Conservation (phyloP, 2,329 filamentous ascomycete genomes). For the Epichloe glyceriae region DNA sequence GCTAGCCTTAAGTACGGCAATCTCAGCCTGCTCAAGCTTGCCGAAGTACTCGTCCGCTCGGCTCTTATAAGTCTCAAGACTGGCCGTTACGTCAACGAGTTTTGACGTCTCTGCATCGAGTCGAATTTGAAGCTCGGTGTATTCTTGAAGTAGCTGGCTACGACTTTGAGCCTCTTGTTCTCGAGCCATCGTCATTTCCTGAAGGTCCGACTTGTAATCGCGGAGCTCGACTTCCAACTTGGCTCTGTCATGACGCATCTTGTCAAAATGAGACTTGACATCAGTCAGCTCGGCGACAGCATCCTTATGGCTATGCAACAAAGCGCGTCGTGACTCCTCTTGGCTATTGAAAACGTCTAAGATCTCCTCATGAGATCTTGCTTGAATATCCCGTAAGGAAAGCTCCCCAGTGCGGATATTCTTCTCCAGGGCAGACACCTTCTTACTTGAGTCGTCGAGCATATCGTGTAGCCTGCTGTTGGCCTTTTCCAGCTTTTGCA, state of each 20-base stretch:
- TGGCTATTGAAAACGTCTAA: conserved; percentile 87
- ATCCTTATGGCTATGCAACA: conserved; percentile 76
- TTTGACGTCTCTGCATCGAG: conserved; percentile 82
- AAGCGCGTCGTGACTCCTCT: conserved; percentile 70
- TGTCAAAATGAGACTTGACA: conserved; percentile 76
- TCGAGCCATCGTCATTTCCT: conserved; percentile 63
- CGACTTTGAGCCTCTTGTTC: conserved; percentile 85
- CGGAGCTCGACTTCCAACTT: conserved; percentile 75
- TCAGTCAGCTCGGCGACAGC: conserved; percentile 75
- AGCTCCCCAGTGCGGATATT: conserved; percentile 78
- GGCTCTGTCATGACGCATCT: conserved; percentile 68
- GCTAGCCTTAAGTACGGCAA: conserved; percentile 81
- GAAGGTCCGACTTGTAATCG: conserved; percentile 69
- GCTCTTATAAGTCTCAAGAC: conserved; percentile 77
- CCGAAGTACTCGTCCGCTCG: conserved; percentile 93
- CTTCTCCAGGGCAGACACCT: conserved; percentile 79
- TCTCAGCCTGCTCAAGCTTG: conserved; percentile 94
- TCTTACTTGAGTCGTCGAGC: conserved; percentile 86
- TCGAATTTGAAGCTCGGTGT: conserved; percentile 83
- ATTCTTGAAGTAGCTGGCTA: conserved; percentile 80
- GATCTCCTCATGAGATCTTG: conserved; percentile 87
- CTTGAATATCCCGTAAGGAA: conserved; percentile 80
- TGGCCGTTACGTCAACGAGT: conserved; percentile 70
- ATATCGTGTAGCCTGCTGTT: conserved; percentile 87
- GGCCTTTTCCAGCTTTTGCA: conserved; percentile 84